A percentile compares a stretch with the other conserved stretches of the same genome.
Evolutionary conservation across 2,329 filamentous ascomycete genomes (phyloP).

Genomic region (Ascochyta koolunga): DNA sequence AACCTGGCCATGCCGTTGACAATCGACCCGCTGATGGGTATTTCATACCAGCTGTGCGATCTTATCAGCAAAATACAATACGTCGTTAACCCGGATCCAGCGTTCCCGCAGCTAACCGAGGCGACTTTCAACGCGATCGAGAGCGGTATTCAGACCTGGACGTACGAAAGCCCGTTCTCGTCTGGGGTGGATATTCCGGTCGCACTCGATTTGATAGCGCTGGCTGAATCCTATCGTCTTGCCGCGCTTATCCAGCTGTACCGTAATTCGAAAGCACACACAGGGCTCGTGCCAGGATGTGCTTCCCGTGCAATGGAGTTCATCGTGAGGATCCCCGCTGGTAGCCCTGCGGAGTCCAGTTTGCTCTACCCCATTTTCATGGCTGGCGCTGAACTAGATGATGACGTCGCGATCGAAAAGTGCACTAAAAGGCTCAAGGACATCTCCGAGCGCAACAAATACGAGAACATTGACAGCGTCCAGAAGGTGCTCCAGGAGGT

Average conservation of each 20-base stretch:
- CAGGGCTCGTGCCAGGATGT: constrained; percentile 32
- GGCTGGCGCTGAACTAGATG: constrained; percentile 42
- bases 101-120: constrained; percentile 41
- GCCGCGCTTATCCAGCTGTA: constrained; percentile 46
- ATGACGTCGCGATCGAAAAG: constrained; percentile 35
- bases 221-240: constrained; percentile 44
- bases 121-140: constrained; percentile 43
- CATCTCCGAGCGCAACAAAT: constrained; percentile 43
- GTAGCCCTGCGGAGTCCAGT: constrained; percentile 44
- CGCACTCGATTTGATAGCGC: constrained; percentile 43
- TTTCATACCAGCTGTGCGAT: constrained; percentile 42
- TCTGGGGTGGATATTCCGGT: constrained; percentile 38
- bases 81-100: constrained; percentile 38
- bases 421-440: constrained; percentile 38
- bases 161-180: constrained; percentile 41
- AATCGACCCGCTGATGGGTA: constrained; percentile 47
- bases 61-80: constrained; percentile 45
- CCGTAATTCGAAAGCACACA: constrained; percentile 36
- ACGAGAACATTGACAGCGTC: constrained; percentile 43
- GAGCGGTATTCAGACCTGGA: constrained; percentile 40
- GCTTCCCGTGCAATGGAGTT: constrained; percentile 45
- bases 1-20: constrained; percentile 30
- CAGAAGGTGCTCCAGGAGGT: constrained; percentile 45
- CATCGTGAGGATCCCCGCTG: constrained; percentile 41
- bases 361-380: constrained; percentile 46